phyloP scores from a whole-genome alignment of 345 rosid genomes.

The Theobroma cacao region DNA sequence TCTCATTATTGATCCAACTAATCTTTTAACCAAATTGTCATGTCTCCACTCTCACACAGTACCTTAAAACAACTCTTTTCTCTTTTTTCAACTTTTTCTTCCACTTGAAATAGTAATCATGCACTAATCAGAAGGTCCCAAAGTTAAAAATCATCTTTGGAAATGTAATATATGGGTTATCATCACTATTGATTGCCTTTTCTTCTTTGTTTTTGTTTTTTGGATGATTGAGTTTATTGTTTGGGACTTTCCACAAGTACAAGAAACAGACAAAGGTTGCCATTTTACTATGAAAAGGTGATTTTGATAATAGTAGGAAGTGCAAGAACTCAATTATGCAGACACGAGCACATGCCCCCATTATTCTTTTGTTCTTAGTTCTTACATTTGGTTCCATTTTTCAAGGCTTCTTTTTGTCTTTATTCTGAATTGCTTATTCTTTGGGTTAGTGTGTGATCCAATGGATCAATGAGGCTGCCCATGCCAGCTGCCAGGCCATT shows the following conservation, averaged over 20 bases:
- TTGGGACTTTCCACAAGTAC: slow-evolving; percentile 33
- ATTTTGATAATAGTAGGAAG: slow-evolving; percentile 9
- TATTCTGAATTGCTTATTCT: slow-evolving; percentile 21
- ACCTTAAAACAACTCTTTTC: not conserved
- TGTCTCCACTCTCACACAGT: not conserved
- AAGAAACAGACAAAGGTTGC: slow-evolving; percentile 35
- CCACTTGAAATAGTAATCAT: slow-evolving; percentile 23
- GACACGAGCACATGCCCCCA: slow-evolving; percentile 28
- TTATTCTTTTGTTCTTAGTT: slow-evolving; percentile 23
- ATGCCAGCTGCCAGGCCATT: slow-evolving; percentile 17
- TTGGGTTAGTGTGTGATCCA: slow-evolving; percentile 22
- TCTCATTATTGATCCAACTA: slow-evolving; percentile 22
- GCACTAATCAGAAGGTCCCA: not conserved
- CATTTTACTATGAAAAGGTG: slow-evolving; percentile 20
- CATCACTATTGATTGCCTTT: slow-evolving; percentile 20
- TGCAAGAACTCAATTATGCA: slow-evolving; percentile 5
- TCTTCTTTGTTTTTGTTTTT: slow-evolving; percentile 7
- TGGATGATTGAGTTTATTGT: slow-evolving; percentile 29
- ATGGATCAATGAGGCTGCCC: slow-evolving; percentile 12
- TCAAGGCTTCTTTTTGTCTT: slow-evolving; percentile 30
- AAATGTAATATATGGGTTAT: slow-evolving; percentile 25
- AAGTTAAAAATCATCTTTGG: slow-evolving; percentile 27
- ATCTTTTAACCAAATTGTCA: slow-evolving; percentile 2
- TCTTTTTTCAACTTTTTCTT: slow-evolving; percentile 19
- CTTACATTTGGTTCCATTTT: slow-evolving; percentile 3